phyloP scores from a whole-genome alignment of 2,329 filamentous ascomycete genomes.

The Bisporella sp. region DNA sequence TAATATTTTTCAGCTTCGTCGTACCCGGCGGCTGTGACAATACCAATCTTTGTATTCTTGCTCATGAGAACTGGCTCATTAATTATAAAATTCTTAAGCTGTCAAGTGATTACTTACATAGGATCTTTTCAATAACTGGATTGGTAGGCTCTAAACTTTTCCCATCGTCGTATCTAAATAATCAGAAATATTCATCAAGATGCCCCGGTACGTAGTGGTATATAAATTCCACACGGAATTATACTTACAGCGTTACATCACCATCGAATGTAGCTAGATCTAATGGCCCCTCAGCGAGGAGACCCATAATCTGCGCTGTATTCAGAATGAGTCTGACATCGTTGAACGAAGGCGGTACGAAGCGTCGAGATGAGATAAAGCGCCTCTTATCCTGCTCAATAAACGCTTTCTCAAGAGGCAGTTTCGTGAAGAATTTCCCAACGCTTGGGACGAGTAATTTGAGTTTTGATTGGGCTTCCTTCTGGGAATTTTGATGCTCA shows the following conservation, averaged over 20 bases:
- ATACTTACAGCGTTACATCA: conserved; percentile 74
- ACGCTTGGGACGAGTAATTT: conserved; percentile 86
- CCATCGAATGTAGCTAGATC: conserved; percentile 94
- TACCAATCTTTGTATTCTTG: conserved; percentile 78
- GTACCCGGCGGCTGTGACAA: conserved; percentile 95
- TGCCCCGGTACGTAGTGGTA: conserved; percentile 30
- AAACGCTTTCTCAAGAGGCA: conserved; percentile 85
- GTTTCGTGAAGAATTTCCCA: conserved; percentile 86
- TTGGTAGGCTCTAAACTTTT: conserved; percentile 68
- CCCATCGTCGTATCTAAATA: conserved; percentile 63
- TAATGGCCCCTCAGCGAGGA: conserved; percentile 66
- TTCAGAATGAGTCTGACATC: conserved; percentile 90
- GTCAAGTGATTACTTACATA: conserved; percentile 31
- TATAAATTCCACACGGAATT: no score
- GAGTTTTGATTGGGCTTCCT: conserved; percentile 74
- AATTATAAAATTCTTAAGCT: not conserved
- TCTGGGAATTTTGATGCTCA: conserved; percentile 58
- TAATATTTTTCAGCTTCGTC: conserved; percentile 84
- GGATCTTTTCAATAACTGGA: conserved; percentile 63
- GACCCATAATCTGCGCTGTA: conserved; percentile 86
- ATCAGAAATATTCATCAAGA: conserved; percentile 64
- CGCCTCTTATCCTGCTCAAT: conserved; percentile 80
- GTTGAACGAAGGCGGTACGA: conserved; percentile 95
- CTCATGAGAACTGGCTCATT: conserved; percentile 62
- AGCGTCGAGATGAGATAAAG: conserved; percentile 83